Conservation (phyloP, 1,284 basidiomycete species). For the Moesziomyces antarcticus region DNA sequence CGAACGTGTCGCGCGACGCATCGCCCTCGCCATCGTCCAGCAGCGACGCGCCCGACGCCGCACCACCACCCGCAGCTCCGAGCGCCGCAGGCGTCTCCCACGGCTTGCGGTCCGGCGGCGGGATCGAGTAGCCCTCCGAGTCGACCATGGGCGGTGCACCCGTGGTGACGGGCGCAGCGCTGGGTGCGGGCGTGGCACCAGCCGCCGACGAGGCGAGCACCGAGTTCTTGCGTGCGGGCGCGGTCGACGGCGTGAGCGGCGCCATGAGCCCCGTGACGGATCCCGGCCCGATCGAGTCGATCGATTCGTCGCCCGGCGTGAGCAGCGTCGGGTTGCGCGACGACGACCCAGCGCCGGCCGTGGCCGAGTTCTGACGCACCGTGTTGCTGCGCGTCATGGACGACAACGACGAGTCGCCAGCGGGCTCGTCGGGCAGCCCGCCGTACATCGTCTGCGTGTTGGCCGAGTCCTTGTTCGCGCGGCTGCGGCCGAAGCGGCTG, state of each 20-base stretch:
- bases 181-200: constrained; percentile 1
- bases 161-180: constrained; percentile 6
- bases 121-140: constrained; percentile 71
- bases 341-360: constrained; percentile 13
- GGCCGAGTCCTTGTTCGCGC: constrained; percentile 45
- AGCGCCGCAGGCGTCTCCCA: constrained; percentile 65
- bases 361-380: constrained; percentile 30
- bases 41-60: constrained; percentile 40
- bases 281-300: constrained; percentile 38
- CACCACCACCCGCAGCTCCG: constrained; percentile 1
- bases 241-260: constrained; percentile 46
- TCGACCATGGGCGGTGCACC: constrained; percentile 68
- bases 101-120: constrained; percentile 70
- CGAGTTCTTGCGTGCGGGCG: constrained; percentile 19
- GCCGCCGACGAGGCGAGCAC: constrained; percentile 4
- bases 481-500: constrained; percentile 52
- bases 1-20: constrained; percentile 32
- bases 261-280: constrained; percentile 51
- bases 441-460: constrained; percentile 53
- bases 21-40: constrained; percentile 65
- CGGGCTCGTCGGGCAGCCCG: constrained; percentile 36
- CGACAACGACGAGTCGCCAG: constrained; percentile 34
- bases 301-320: constrained; percentile 32
- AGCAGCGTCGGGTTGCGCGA: constrained; percentile 14
- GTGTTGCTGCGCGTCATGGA: constrained; percentile 32